These are phyloP conservation scores for Trichosporon sp. DNA, from an alignment of 1,284 basidiomycete species.

Conservation along the genomic window DNA sequence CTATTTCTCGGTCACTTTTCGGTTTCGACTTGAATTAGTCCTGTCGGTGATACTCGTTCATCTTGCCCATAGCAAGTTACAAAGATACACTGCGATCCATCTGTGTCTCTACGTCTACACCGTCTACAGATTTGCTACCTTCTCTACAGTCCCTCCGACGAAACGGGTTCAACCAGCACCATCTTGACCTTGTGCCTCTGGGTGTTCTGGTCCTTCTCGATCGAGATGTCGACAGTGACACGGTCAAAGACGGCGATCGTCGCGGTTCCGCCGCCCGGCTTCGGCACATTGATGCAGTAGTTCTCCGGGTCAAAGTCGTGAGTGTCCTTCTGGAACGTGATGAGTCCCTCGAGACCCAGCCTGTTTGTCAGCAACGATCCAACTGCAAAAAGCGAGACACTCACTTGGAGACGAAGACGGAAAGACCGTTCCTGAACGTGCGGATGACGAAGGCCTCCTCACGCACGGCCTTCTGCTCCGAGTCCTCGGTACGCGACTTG, in stretches of 20 bases:
- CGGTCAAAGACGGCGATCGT: slow-evolving; percentile 88
- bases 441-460: slow-evolving; percentile 96
- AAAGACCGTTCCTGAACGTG: slow-evolving; percentile 90
- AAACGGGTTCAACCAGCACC: slow-evolving; percentile 58
- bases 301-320: slow-evolving; percentile 86
- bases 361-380: slow-evolving; percentile 56
- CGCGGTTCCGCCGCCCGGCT: slow-evolving; percentile 57
- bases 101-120: not conserved
- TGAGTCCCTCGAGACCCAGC: slow-evolving; percentile 88
- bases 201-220: slow-evolving; percentile 93
- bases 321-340: slow-evolving; percentile 84
- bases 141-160: slow-evolving; percentile 44
- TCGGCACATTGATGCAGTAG: slow-evolving; percentile 77
- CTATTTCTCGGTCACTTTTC: no score
- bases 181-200: slow-evolving; percentile 91
- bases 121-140: not conserved
- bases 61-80: not conserved
- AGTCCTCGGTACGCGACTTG: slow-evolving; percentile 66
- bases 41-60: no score
- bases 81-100: slow-evolving; percentile 12
- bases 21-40: no score
- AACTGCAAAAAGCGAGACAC: slow-evolving; percentile 40
- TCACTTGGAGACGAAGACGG: slow-evolving; percentile 92
- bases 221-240: slow-evolving; percentile 82
- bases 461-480: slow-evolving; percentile 41